phyloP scores from a whole-genome alignment of 768 basidiomycete genomes.

The Phanerochaete carnosa region DNA sequence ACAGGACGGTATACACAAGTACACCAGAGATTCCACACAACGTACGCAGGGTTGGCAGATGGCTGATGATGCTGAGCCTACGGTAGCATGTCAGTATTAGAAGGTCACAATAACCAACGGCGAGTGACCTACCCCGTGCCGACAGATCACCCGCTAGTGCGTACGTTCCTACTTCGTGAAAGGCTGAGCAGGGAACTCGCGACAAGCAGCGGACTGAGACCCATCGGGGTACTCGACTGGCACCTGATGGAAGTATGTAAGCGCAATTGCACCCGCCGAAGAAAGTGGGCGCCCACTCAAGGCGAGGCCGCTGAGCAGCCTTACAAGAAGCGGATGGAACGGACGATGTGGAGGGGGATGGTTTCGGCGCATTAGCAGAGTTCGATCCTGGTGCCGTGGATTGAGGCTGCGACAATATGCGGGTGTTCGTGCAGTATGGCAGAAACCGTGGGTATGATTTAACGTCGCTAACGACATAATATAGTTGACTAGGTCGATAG shows the following conservation, averaged over 20 bases:
- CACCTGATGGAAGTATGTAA: neutral
- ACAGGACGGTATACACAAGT: neutral
- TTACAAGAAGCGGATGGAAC: conserved; percentile 41
- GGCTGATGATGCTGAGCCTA: neutral
- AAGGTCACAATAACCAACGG: neutral
- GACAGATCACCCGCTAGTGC: conserved; percentile 23
- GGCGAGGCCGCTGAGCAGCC: conserved; percentile 35
- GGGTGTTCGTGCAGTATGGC: conserved; percentile 81
- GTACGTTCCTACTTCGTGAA: conserved; percentile 25
- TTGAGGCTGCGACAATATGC: conserved; percentile 45
- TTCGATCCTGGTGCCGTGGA: conserved; percentile 17
- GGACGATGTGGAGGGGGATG: conserved; percentile 28
- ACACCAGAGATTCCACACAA: neutral
- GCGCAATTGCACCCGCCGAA: neutral
- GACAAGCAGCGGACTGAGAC: conserved; percentile 9
- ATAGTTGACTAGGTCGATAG: conserved; percentile 76
- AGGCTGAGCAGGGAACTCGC: conserved; percentile 29
- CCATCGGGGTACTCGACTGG: neutral
- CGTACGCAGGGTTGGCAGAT: neutral
- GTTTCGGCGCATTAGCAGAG: conserved; percentile 29
- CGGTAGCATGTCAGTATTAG: neutral
- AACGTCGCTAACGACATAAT: conserved; percentile 84
- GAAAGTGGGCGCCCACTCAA: conserved; percentile 19
- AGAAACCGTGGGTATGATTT: conserved; percentile 83
- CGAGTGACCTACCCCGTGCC: conserved; percentile 20